A percentile compares a stretch with the other conserved stretches of the same genome.
Conservation (phyloP, 371 early-diverging fungal species). For the Amoeboaphelidium protococcarum region DNA sequence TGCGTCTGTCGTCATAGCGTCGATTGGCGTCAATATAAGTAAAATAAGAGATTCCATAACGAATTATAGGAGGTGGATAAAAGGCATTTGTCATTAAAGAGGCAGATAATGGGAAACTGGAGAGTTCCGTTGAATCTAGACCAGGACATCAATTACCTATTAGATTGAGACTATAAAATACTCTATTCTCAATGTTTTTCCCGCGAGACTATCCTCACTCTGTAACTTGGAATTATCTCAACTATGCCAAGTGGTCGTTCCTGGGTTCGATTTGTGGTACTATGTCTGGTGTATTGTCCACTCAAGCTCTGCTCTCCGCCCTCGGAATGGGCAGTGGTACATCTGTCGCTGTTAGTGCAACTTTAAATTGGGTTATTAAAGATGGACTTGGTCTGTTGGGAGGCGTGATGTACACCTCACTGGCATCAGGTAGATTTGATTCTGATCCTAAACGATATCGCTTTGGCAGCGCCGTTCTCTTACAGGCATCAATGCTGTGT, state of each 20-base stretch:
- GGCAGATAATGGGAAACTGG: too few relatives aligned
- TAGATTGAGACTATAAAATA: too few relatives aligned
- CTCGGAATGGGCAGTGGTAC: slow-evolving; percentile 35
- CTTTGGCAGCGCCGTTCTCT: slow-evolving; percentile 25
- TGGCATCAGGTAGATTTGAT: slow-evolving; percentile 35
- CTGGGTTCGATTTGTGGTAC: slow-evolving; percentile 35
- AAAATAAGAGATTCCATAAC: too few relatives aligned
- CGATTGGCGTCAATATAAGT: too few relatives aligned
- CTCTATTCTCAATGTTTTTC: too few relatives aligned
- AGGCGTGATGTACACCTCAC: slow-evolving; percentile 43
- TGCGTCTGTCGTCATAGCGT: too few relatives aligned
- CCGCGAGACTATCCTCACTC: too few relatives aligned
- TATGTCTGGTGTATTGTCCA: slow-evolving; percentile 38
- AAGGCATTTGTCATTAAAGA: too few relatives aligned
- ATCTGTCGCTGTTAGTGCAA: slow-evolving; percentile 22
- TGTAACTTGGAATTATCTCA: slow-evolving; percentile 31
- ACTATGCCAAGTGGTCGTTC: slow-evolving; percentile 38
- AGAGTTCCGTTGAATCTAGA: too few relatives aligned
- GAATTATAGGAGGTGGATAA: too few relatives aligned
- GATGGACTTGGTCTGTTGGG: slow-evolving; percentile 57
- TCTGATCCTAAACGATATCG: slow-evolving; percentile 42
- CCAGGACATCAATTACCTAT: too few relatives aligned
- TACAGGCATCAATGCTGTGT: slow-evolving; percentile 32
- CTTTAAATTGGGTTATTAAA: slow-evolving; percentile 60
- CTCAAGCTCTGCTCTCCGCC: slow-evolving; percentile 39